Evolutionary conservation across 257 asterid genomes (phyloP).

Genomic region (Henckelia pumila): DNA sequence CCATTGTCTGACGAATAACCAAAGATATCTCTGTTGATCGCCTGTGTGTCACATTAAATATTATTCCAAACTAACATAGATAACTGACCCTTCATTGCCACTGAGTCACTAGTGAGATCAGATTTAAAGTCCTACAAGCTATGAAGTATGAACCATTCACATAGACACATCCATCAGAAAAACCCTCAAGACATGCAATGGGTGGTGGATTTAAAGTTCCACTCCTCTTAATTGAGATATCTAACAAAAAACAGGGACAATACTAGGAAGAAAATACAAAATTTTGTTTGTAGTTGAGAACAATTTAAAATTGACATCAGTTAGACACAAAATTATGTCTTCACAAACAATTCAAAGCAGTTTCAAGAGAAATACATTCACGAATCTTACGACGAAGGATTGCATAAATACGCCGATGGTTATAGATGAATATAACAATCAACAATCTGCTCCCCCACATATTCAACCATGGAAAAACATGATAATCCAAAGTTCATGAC

Average conservation of each 20-base stretch:
- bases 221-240: not conserved
- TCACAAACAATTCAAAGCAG: not conserved
- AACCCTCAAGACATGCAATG: not conserved
- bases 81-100: not conserved
- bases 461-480: not conserved
- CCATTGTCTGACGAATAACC: conserved; percentile 98
- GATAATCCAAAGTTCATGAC: conserved; percentile 2
- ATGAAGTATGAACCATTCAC: not conserved
- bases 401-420: not conserved
- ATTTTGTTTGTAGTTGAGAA: not conserved
- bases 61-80: not conserved
- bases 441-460: not conserved
- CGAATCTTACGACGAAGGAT: not conserved
- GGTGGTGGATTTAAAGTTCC: not conserved
- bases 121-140: too few relatives aligned
- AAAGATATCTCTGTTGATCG: conserved; percentile 93
- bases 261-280: not conserved
- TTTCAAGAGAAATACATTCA: not conserved
- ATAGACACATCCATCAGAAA: not conserved
- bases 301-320: not conserved
- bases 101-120: not conserved
- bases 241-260: not conserved
- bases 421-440: not conserved
- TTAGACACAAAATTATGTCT: not conserved
- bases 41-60: conserved; percentile 42